Conservation (phyloP, 495 filamentous ascomycete genomes). For the Chlorociboria aeruginascens region DNA sequence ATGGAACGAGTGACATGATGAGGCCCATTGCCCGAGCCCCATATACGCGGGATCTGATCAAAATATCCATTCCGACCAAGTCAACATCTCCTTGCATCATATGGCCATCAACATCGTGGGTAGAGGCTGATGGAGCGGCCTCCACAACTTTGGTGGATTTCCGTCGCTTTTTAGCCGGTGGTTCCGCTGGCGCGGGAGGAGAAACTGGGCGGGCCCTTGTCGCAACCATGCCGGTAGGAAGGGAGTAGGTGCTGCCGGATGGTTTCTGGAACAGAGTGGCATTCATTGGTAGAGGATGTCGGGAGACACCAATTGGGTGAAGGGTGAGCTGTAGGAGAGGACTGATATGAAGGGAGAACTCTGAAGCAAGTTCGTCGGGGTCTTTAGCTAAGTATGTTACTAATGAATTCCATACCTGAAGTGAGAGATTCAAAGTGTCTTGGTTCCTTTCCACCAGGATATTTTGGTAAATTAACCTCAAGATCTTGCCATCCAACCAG, state of each 20-base stretch:
- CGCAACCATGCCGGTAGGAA: slow-evolving; percentile 27
- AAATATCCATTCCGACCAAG: slow-evolving; percentile 74
- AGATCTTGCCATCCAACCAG: slow-evolving; percentile 83
- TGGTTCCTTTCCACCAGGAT: slow-evolving; percentile 86
- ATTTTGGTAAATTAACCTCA: slow-evolving; percentile 88
- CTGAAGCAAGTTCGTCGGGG: slow-evolving; percentile 43
- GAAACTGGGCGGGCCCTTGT: slow-evolving; percentile 43
- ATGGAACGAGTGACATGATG: slow-evolving; percentile 52
- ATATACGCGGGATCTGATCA: slow-evolving; percentile 79
- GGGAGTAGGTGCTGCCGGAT: slow-evolving; percentile 71
- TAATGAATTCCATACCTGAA: slow-evolving; percentile 78
- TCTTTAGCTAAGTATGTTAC: slow-evolving; percentile 51
- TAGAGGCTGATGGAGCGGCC: slow-evolving; percentile 40
- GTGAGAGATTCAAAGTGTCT: slow-evolving; percentile 57
- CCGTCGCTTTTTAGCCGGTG: slow-evolving; percentile 53
- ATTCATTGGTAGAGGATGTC: slow-evolving; percentile 85
- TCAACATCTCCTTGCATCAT: slow-evolving; percentile 98
- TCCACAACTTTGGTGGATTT: slow-evolving; percentile 76
- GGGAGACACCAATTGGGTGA: slow-evolving; percentile 81
- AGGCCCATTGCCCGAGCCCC: slow-evolving; percentile 75
- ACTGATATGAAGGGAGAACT: slow-evolving; percentile 59
- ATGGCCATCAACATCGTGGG: slow-evolving; percentile 92
- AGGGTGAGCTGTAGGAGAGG: slow-evolving; percentile 69
- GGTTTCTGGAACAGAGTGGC: slow-evolving; percentile 79
- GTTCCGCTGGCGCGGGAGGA: slow-evolving; percentile 38